Conservation (phyloP, 2,329 filamentous ascomycete species). For the Pseudodiploospora longispora region DNA sequence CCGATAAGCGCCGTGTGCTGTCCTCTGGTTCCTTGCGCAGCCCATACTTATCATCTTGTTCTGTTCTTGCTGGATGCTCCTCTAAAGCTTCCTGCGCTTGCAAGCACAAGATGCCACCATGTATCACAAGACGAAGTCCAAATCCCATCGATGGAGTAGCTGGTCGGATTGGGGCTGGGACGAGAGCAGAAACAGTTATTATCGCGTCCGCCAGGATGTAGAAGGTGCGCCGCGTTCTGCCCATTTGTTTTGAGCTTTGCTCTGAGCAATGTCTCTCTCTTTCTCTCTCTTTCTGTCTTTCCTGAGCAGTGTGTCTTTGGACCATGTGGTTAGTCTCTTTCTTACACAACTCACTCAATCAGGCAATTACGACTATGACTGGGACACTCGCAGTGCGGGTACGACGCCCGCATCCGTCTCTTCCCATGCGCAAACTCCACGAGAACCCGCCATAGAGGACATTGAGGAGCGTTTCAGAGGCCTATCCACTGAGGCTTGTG, state of each 20-base stretch:
- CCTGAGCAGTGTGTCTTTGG: background rate
- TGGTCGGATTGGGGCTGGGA: slow-evolving; percentile 21
- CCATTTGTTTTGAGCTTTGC: too few relatives aligned
- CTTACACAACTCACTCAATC: slow-evolving; percentile 1
- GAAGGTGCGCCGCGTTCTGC: slow-evolving; percentile 11
- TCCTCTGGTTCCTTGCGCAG: slow-evolving; percentile 6
- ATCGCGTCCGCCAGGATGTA: slow-evolving; percentile 18
- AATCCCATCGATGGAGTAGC: slow-evolving; percentile 17
- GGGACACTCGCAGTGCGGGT: slow-evolving; percentile 7
- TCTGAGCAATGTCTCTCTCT: background rate
- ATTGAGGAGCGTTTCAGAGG: slow-evolving; percentile 6
- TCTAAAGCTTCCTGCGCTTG: slow-evolving; percentile 10
- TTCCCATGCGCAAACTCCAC: slow-evolving; percentile 8
- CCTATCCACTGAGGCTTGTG: slow-evolving; percentile 3
- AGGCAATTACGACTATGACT: slow-evolving; percentile 15
- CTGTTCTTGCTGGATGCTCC: slow-evolving; percentile 7
- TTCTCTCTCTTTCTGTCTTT: background rate
- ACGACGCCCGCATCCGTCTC: background rate
- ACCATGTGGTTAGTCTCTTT: background rate
- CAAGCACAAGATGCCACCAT: slow-evolving; percentile 19
- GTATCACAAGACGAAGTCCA: slow-evolving; percentile 20
- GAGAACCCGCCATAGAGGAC: slow-evolving; percentile 8
- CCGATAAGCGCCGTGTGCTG: slow-evolving; percentile 7
- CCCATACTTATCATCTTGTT: slow-evolving; percentile 4
- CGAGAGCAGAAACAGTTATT: slow-evolving; percentile 10